Base-by-base conservation (phyloP, 306 rosid genomes). In the Prunus dulcis region DNA sequence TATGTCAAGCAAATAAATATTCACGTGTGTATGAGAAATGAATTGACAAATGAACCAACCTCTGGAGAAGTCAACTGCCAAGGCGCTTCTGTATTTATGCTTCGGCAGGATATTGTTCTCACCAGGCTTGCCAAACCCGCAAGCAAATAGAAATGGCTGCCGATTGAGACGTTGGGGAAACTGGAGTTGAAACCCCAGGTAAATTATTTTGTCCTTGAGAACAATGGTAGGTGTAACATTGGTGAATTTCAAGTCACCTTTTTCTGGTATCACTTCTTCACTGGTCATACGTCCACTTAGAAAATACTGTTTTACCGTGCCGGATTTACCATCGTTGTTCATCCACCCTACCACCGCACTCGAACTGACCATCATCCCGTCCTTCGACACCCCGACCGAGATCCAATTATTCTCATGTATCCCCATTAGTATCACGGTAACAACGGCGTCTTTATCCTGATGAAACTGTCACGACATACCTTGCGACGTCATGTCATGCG, bases 341-440 rank as follows among this genome's bases (percentile, higher is more conserved):
- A 38, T 30, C 82, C 77, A 71, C 12, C 71, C 81, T 46, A 78
- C 76, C 69, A 70, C 11, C 2, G 76, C 81, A 65, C 81, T 78
- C 46, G 81, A 49, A 47, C 81, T 76, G 12, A 61, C 53, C 81
- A 78, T 70, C 2, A 7, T 50, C 5, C 81, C 76, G 9, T 70
- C 27, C 9, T 4, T 12, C 5, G 81, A 70, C 63, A 70, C 72
- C 23, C 30, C 81, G 3, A 78, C 20, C 34, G 76, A 76, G 12
- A 78, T 50, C 76, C 71, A 78, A 61, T 23, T 61, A 12, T 32
- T 20, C 0, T 22, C 43, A 13, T 78, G 13, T 9, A 11, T 60
- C 15, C 71, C 81, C 17, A 65, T 47, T 17, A 70, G 28, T 15
- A 70, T 64, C 4, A 38, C 32, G 1, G 70, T 41, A 65, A 65